phyloP scores from a whole-genome alignment of 768 basidiomycete genomes.

The Naganishia kalamii region DNA sequence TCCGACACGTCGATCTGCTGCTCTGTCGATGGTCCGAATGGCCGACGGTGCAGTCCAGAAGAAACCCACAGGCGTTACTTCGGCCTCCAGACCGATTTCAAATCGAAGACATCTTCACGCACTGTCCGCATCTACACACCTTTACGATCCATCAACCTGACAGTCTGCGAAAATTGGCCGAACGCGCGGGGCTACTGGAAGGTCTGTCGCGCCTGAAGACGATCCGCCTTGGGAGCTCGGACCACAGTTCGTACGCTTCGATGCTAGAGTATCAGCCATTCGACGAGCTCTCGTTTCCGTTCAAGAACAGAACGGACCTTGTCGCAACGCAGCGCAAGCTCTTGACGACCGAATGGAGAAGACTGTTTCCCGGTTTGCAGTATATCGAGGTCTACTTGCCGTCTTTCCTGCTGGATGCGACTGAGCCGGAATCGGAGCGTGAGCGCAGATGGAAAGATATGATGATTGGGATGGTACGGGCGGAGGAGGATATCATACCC shows the following conservation, averaged over 20 bases:
- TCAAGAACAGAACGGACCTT: neutral
- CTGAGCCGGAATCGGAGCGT: neutral
- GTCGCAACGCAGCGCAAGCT: neutral
- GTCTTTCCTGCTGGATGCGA: neutral
- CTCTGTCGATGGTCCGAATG: neutral
- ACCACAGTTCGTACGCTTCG: neutral
- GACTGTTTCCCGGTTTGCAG: neutral
- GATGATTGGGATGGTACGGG: neutral
- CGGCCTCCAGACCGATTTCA: neutral
- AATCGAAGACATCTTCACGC: neutral
- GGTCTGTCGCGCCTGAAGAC: neutral
- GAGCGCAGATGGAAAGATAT: neutral
- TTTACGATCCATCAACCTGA: neutral
- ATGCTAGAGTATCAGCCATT: constrained; percentile 9
- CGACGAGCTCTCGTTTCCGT: neutral
- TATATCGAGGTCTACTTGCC: constrained; percentile 4
- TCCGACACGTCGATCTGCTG: neutral
- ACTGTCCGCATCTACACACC: neutral
- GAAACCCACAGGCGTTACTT: neutral
- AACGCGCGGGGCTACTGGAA: neutral
- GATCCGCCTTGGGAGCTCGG: neutral
- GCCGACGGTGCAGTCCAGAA: neutral
- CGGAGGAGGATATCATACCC: neutral
- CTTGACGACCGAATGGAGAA: neutral
- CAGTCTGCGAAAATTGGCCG: neutral